A percentile compares a stretch with the other conserved stretches of the same genome.
These are phyloP conservation scores for Trichoderma aggressivum DNA, from an alignment of 2,329 filamentous ascomycete genomes.

Conservation along the genomic window DNA sequence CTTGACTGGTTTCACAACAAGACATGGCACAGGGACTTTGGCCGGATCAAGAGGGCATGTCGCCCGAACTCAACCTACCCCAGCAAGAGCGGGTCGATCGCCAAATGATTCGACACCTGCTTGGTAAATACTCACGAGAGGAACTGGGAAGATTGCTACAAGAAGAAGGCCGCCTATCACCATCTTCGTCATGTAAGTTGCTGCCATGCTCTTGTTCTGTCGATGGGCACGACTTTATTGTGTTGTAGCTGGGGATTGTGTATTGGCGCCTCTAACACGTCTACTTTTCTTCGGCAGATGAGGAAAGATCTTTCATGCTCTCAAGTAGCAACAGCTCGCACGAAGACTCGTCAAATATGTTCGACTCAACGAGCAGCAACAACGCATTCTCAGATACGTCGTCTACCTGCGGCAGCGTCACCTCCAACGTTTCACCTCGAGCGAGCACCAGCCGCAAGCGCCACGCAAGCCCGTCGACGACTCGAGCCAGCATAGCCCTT, in stretches of 20 bases:
- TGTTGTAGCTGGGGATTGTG: background rate
- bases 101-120: constrained; percentile 35
- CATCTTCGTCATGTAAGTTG: constrained; percentile 30
- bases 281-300: constrained; percentile 20
- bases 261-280: background rate
- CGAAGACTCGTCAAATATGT: constrained; percentile 36
- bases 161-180: constrained; percentile 30
- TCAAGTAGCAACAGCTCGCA: constrained; percentile 31
- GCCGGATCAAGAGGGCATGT: constrained; percentile 32
- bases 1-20: background rate
- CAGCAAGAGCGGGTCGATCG: constrained; percentile 33
- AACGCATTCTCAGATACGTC: constrained; percentile 40
- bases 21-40: constrained; percentile 33
- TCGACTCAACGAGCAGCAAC: constrained; percentile 35
- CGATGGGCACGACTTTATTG: background rate
- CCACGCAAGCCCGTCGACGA: constrained; percentile 24
- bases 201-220: background rate
- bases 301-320: constrained; percentile 35
- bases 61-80: constrained; percentile 25
- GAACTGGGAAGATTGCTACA: constrained; percentile 33
- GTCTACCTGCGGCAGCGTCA: constrained; percentile 39
- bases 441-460: constrained; percentile 33
- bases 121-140: constrained; percentile 34
- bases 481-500: constrained; percentile 10
- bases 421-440: constrained; percentile 39